Evolutionary conservation across 1,284 basidiomycete genomes (phyloP).

Genomic region (Apiotrichum domesticum): DNA sequence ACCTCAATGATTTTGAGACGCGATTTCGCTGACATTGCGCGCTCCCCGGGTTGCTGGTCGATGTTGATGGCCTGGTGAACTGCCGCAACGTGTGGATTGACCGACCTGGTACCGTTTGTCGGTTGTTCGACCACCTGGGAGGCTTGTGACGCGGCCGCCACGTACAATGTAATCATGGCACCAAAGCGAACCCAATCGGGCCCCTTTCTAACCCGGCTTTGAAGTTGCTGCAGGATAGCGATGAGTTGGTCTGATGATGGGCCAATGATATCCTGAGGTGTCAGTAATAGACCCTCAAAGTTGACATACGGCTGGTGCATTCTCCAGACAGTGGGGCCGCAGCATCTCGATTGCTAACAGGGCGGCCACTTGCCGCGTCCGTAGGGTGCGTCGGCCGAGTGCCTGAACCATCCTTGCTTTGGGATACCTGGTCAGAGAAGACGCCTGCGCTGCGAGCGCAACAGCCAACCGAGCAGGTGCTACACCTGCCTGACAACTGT

Average conservation of each 20-base stretch:
- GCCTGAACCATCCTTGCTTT: conserved; percentile 2
- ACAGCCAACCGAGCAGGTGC: background rate
- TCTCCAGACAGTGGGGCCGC: background rate
- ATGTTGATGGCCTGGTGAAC: background rate
- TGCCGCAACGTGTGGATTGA: background rate
- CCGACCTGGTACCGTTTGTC: too few species aligned
- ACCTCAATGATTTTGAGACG: background rate
- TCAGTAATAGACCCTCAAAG: too few species aligned
- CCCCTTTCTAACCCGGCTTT: background rate
- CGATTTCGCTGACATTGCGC: conserved; percentile 1
- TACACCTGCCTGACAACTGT: too few species aligned
- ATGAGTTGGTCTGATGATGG: background rate
- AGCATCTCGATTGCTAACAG: background rate
- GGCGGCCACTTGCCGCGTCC: background rate
- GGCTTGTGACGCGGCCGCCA: background rate
- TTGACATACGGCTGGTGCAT: background rate
- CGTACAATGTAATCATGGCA: conserved; percentile 1
- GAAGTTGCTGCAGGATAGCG: background rate
- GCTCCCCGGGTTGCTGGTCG: background rate
- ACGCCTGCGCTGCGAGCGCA: background rate
- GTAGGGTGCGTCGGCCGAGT: background rate
- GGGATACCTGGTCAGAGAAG: background rate
- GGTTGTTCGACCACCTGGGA: background rate
- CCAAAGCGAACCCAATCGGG: background rate
- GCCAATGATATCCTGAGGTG: background rate